Base-by-base conservation (phyloP, 495 filamentous ascomycete species). In the Trichoderma reesei region DNA sequence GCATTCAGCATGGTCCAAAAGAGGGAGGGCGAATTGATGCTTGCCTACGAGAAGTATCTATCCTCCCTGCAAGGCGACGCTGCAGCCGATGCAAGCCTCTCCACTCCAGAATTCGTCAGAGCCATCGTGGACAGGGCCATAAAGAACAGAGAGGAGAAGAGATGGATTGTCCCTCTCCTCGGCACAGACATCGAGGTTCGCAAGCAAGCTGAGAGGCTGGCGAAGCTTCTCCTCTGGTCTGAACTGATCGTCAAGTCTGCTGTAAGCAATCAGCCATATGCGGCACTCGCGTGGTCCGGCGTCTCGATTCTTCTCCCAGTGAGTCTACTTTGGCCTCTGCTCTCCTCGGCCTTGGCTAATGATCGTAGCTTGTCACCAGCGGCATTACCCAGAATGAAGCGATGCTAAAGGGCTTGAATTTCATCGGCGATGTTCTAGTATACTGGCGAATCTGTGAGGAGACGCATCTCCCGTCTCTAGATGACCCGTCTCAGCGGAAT, bases 221-320 rank as follows among this genome's bases (percentile, higher is more conserved):
- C 65, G 11, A 74, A 70, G 63, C 68, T 74, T 54, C 66, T 75
- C 63, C 44, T 72, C 20, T 75, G 69, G 72, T 69, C 70, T 18
- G 68, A 72, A 31, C 31, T 48, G 26, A 63, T 73, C 20, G 65
- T 75, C 41, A 70, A 69, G 59, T 3, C 63, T 18, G 70, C 70
- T 20, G 26, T 74, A 6, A 72, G 67, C 60, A 54, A 68, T 41
- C 68, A 75, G 64, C 71, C 71, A 14, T 74, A 72, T 59, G 67
- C 72, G 13, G 72, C 71, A 54, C 62, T 74, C 41, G 73, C 71
- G 9, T 74, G 68, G 72, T 69, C 71, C 36, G 72, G 70, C 14
- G 69, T 72, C 48, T 70, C 67, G 20, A 56, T 74, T 26, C 66
- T 74, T 26, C 66, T 74, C 41, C 67, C 72, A 10, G 69, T 71